These are phyloP conservation scores for Quercus rubra DNA, from an alignment of 306 rosid species.

Conservation along the genomic window DNA sequence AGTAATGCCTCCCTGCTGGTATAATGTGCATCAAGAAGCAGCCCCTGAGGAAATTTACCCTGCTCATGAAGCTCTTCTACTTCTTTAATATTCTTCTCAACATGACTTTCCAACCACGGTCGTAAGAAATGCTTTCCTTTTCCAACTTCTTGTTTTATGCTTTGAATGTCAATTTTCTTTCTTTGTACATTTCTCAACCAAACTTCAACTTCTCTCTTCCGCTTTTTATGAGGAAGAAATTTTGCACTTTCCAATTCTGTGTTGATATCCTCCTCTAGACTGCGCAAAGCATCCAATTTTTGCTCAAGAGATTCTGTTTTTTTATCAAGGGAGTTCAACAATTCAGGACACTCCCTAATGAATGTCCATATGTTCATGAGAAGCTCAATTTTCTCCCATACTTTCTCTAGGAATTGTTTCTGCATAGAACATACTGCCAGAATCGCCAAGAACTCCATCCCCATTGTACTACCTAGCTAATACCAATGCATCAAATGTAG, in stretches of 20 bases:
- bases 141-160: slow-evolving; percentile 5
- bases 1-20: slow-evolving; percentile 15
- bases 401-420: not conserved
- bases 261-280: slow-evolving; percentile 26
- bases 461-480: not conserved
- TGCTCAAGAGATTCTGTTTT: slow-evolving; percentile 8
- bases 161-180: slow-evolving; percentile 17
- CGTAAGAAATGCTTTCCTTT: not conserved
- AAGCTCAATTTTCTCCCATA: not conserved
- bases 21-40: slow-evolving; percentile 2
- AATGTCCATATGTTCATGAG: too few species aligned
- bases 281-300: slow-evolving; percentile 21
- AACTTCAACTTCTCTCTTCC: slow-evolving; percentile 19
- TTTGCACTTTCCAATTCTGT: slow-evolving; percentile 22
- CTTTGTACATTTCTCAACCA: slow-evolving; percentile 23
- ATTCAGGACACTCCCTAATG: too few species aligned
- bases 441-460: not conserved
- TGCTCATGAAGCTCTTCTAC: slow-evolving; percentile 13
- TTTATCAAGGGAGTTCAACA: not conserved
- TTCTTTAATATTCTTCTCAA: slow-evolving; percentile 11
- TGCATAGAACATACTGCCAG: not conserved
- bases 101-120: not conserved
- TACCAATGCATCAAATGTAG: too few species aligned
- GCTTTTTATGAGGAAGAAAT: slow-evolving; percentile 10
- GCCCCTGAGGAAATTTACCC: slow-evolving; percentile 28